These are phyloP conservation scores for Achlya hypogyna DNA, from an alignment of 352 stramenopile genomes.

Conservation along the genomic window DNA sequence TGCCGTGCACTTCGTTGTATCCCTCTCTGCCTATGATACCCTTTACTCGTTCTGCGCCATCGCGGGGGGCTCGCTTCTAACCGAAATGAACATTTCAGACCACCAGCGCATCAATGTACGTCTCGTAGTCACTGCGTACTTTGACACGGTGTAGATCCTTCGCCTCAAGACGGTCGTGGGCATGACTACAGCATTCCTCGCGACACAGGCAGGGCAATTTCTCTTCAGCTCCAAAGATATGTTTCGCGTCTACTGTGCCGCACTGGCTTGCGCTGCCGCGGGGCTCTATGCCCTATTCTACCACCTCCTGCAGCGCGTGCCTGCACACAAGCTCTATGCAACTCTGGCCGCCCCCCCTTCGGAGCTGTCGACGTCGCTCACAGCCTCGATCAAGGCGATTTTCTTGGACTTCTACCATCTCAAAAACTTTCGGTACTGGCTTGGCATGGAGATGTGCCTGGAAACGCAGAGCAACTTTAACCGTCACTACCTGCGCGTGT, in stretches of 20 bases:
- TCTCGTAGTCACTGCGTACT: neutral
- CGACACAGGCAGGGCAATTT: neutral
- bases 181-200: neutral
- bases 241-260: conserved; percentile 13
- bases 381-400: neutral
- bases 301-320: neutral
- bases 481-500: conserved; percentile 2
- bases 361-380: neutral
- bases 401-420: conserved; percentile 8
- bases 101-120: conserved; percentile 8
- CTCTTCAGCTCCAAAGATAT: neutral
- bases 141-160: neutral
- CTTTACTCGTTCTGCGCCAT: conserved; percentile 17
- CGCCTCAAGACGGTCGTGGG: conserved; percentile 5
- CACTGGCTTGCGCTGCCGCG: neutral
- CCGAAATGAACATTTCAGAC: conserved; percentile 17
- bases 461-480: conserved; percentile 20
- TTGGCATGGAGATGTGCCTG: conserved; percentile 19
- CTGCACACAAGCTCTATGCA: neutral
- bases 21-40: conserved; percentile 12
- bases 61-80: conserved; percentile 5
- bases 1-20: conserved; percentile 11
- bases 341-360: neutral
- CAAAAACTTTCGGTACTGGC: conserved; percentile 7
- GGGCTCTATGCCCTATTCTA: conserved; percentile 4